A percentile compares a stretch with the other conserved stretches of the same genome.
phyloP scores from a whole-genome alignment of 169 alveolate species.

The Plasmodium blacklocki region DNA sequence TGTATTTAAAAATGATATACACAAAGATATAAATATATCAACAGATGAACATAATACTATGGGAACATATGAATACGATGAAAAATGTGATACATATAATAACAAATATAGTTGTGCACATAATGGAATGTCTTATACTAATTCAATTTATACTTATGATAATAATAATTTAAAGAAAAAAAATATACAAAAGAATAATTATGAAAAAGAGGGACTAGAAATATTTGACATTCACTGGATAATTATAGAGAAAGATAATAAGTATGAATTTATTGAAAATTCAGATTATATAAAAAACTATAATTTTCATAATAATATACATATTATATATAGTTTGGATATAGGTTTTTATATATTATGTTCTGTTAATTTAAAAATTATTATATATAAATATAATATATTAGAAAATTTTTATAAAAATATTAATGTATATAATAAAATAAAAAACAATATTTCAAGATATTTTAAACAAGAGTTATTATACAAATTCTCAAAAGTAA shows the following conservation, averaged over 20 bases:
- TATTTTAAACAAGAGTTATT: constrained; percentile 36
- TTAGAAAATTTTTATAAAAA: constrained; percentile 53
- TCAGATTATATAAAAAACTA: background rate
- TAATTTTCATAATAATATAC: constrained; percentile 20
- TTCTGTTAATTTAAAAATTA: constrained; percentile 47
- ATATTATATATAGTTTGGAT: constrained; percentile 58
- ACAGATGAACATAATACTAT: too few relatives aligned
- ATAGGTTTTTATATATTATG: constrained; percentile 37
- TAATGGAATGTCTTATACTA: too few relatives aligned
- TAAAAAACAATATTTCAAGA: constrained; percentile 16
- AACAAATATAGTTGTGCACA: too few relatives aligned
- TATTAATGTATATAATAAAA: constrained; percentile 6
- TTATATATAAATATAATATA: constrained; percentile 62
- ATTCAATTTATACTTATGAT: too few relatives aligned
- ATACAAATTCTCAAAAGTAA: constrained; percentile 23
- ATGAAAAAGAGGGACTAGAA: constrained; percentile 28
- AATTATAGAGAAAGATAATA: constrained; percentile 36
- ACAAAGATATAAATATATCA: too few relatives aligned
- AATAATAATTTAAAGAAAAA: background rate
- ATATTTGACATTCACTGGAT: constrained; percentile 63
- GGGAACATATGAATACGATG: too few relatives aligned
- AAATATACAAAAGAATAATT: constrained; percentile 1
- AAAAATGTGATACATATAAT: too few relatives aligned
- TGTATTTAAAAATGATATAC: too few relatives aligned
- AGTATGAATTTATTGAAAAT: constrained; percentile 14